These are phyloP conservation scores for Coniella vitis DNA, from an alignment of 2,329 filamentous ascomycete genomes.

Conservation along the genomic window DNA sequence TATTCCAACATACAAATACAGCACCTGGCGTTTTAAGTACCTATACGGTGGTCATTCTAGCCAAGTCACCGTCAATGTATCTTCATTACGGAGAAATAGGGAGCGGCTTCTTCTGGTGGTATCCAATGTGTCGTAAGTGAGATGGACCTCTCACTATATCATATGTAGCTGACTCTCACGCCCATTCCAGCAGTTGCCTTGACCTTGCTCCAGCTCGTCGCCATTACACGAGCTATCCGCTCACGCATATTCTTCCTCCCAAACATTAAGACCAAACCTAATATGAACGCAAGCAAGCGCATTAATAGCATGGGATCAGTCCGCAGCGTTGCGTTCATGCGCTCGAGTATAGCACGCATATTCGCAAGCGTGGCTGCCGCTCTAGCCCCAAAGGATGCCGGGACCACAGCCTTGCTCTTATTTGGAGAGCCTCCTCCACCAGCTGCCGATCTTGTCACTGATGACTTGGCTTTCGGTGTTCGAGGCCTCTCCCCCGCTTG, in stretches of 20 bases:
- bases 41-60: too few species aligned
- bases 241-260: constrained; percentile 70
- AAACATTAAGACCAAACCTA: constrained; percentile 71
- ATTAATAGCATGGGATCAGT: constrained; percentile 52
- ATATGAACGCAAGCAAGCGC: constrained; percentile 67
- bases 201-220: constrained; percentile 71
- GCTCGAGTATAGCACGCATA: constrained; percentile 44
- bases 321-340: constrained; percentile 42
- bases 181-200: constrained; percentile 88
- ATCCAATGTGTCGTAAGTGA: constrained; percentile 1
- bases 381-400: constrained; percentile 36
- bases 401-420: constrained; percentile 27
- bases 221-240: constrained; percentile 61
- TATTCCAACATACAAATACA: too few species aligned
- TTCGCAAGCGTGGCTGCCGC: constrained; percentile 48
- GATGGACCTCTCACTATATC: constrained; percentile 21
- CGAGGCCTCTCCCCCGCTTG: constrained; percentile 3
- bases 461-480: too few species aligned
- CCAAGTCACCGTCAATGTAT: too few species aligned
- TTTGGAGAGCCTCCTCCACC: constrained; percentile 4
- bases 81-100: constrained; percentile 1
- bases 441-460: constrained; percentile 3
- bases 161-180: constrained; percentile 96
- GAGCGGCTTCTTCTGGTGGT: not conserved
- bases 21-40: too few species aligned